Percentiles rank a stretch among this genome's conserved stretches.
Evolutionary conservation across 768 basidiomycete species (phyloP).

Genomic region (Aureoboletus auriporus): DNA sequence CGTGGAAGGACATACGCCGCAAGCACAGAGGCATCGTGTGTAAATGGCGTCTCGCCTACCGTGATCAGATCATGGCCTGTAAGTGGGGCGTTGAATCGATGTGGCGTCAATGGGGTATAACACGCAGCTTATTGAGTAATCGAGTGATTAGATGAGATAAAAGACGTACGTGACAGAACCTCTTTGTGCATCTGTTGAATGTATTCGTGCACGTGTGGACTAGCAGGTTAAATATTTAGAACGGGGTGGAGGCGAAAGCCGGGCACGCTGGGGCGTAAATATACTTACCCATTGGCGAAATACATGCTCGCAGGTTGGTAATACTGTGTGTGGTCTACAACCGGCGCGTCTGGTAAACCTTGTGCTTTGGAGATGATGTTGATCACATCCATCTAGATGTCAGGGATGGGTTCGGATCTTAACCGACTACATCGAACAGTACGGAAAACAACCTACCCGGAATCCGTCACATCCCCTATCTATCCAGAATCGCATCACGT

Average conservation of each 20-base stretch:
- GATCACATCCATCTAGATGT: constrained; percentile 62
- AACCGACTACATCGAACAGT: constrained; percentile 19
- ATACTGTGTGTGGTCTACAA: constrained; percentile 45
- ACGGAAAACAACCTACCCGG: constrained; percentile 48
- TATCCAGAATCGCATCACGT: constrained; percentile 73
- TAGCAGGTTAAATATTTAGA: constrained; percentile 21
- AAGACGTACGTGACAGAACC: constrained; percentile 53
- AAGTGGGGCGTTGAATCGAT: not conserved
- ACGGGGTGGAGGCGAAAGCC: not conserved
- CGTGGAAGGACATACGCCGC: constrained; percentile 52
- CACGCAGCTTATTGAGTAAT: constrained; percentile 4
- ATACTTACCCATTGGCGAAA: constrained; percentile 55
- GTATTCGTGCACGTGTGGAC: constrained; percentile 64
- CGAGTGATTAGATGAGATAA: constrained; percentile 14
- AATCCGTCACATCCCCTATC: constrained; percentile 73
- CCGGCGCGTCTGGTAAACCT: constrained; percentile 63
- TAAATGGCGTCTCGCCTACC: constrained; percentile 62
- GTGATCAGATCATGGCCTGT: constrained; percentile 57
- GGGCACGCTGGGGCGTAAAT: constrained; percentile 7
- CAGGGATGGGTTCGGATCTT: not conserved
- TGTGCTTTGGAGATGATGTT: constrained; percentile 61
- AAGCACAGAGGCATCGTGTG: constrained; percentile 46
- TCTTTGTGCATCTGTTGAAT: constrained; percentile 61
- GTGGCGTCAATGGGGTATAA: not conserved
- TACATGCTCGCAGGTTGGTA: constrained; percentile 52